phyloP scores from a whole-genome alignment of 495 filamentous ascomycete species.

The Astrocystis sublimbata region DNA sequence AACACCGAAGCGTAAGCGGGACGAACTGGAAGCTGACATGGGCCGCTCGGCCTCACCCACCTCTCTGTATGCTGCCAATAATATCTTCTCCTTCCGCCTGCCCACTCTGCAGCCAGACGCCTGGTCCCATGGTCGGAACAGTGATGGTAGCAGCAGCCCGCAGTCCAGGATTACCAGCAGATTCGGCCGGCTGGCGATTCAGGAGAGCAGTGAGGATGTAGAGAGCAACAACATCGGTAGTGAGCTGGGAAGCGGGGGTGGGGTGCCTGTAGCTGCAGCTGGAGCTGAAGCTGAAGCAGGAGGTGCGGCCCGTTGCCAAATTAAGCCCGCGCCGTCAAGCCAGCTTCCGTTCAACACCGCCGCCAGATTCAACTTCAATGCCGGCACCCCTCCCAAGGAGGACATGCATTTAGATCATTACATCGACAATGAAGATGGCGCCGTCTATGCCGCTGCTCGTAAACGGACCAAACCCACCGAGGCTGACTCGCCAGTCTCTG shows the following conservation, averaged over 20 bases:
- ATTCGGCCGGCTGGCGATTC: slow-evolving; percentile 58
- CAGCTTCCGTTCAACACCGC: slow-evolving; percentile 21
- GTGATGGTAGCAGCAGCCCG: slow-evolving; percentile 56
- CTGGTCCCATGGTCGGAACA: slow-evolving; percentile 25
- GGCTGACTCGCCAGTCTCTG: slow-evolving; percentile 22
- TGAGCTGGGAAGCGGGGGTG: slow-evolving; percentile 36
- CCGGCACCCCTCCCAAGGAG: slow-evolving; percentile 17
- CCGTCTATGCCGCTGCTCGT: slow-evolving; percentile 32
- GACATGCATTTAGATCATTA: slow-evolving; percentile 28
- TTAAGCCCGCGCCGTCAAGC: background rate
- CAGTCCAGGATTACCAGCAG: slow-evolving; percentile 63
- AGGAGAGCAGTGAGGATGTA: slow-evolving; percentile 42
- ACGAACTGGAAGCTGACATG: slow-evolving; percentile 29
- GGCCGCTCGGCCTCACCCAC: slow-evolving; percentile 22
- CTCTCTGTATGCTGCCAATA: slow-evolving; percentile 15
- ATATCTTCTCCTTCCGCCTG: slow-evolving; percentile 41
- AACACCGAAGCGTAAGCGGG: slow-evolving; percentile 54
- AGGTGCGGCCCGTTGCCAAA: background rate
- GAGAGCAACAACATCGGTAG: slow-evolving; percentile 3
- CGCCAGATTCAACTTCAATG: slow-evolving; percentile 29
- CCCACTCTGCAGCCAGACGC: slow-evolving; percentile 26
- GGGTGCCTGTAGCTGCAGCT: slow-evolving; percentile 29
- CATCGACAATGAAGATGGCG: slow-evolving; percentile 24
- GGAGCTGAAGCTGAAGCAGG: background rate
- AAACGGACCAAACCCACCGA: slow-evolving; percentile 42